Conservation (phyloP, 2,329 filamentous ascomycete genomes). For the Trichophyton benhamiae region DNA sequence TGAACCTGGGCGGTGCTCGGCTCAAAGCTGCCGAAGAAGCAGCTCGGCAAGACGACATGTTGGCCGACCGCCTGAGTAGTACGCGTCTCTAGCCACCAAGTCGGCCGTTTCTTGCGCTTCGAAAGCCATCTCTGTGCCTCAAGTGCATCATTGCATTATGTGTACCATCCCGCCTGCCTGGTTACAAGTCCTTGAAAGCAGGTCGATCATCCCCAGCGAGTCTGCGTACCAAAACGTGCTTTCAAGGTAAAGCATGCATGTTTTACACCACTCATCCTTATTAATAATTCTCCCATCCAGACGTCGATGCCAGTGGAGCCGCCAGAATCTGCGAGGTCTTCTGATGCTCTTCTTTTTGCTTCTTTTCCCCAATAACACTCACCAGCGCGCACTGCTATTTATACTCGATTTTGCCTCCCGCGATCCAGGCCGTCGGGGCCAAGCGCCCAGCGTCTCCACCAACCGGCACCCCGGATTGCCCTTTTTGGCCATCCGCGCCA, state of each 20-base stretch:
- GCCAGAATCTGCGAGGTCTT: neutral
- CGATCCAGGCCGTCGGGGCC: neutral
- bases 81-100: neutral
- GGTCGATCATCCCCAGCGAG: too few relatives aligned
- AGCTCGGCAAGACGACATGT: neutral
- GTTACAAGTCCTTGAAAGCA: too few relatives aligned
- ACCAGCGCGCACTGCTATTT: neutral
- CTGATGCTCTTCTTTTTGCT: neutral
- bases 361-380: neutral
- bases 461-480: neutral
- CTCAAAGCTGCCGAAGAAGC: neutral
- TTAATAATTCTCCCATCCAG: neutral
- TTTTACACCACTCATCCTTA: neutral
- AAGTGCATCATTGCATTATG: neutral
- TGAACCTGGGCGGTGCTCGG: neutral
- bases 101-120: neutral
- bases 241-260: too few relatives aligned
- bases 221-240: too few relatives aligned
- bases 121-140: neutral
- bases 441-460: neutral
- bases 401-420: neutral
- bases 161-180: too few relatives aligned
- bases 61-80: neutral
- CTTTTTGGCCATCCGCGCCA: neutral
- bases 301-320: neutral